Percentiles rank a stretch among this genome's conserved stretches.
Conservation (phyloP, 2,329 filamentous ascomycete genomes). For the Phymatotrichopsis omnivora region DNA sequence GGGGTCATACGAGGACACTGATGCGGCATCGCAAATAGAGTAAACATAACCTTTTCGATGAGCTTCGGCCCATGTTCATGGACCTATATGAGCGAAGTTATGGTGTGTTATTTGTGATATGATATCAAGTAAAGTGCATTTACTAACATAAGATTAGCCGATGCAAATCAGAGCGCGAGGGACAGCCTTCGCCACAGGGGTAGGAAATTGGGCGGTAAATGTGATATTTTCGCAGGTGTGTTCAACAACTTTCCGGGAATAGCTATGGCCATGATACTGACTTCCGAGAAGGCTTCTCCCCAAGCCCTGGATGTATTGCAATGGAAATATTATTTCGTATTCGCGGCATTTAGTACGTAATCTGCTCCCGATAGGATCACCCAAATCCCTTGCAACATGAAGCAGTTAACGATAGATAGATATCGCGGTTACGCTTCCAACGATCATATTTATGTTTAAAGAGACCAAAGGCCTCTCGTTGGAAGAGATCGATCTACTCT, state of each 20-base stretch:
- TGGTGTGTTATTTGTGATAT: slow-evolving; percentile 31
- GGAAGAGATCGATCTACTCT: slow-evolving; percentile 50
- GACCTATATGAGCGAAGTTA: slow-evolving; percentile 58
- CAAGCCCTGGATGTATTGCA: slow-evolving; percentile 42
- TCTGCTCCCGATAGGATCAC: not conserved
- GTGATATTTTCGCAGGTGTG: slow-evolving; percentile 51
- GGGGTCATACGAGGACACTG: too few relatives aligned
- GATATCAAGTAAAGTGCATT: not conserved
- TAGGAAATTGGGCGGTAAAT: slow-evolving; percentile 51
- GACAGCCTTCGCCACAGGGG: slow-evolving; percentile 47
- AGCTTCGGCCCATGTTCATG: slow-evolving; percentile 52
- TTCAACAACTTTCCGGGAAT: too few relatives aligned
- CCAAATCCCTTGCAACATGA: not conserved
- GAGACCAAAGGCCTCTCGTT: slow-evolving; percentile 46
- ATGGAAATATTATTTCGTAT: slow-evolving; percentile 50
- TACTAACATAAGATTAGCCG: slow-evolving; percentile 35
- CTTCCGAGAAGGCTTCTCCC: too few relatives aligned
- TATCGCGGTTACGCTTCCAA: slow-evolving; percentile 36
- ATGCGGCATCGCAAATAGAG: too few relatives aligned
- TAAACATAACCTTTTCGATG: slow-evolving; percentile 49
- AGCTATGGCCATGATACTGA: too few relatives aligned
- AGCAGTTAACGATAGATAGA: slow-evolving; percentile 23
- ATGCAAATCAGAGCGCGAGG: slow-evolving; percentile 54
- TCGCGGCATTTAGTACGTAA: slow-evolving; percentile 42
- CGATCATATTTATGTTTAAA: slow-evolving; percentile 45